Percentiles rank a stretch among this genome's conserved stretches.
These are phyloP conservation scores for Boletus subcaerulescens DNA, from an alignment of 768 basidiomycete species.

Conservation along the genomic window DNA sequence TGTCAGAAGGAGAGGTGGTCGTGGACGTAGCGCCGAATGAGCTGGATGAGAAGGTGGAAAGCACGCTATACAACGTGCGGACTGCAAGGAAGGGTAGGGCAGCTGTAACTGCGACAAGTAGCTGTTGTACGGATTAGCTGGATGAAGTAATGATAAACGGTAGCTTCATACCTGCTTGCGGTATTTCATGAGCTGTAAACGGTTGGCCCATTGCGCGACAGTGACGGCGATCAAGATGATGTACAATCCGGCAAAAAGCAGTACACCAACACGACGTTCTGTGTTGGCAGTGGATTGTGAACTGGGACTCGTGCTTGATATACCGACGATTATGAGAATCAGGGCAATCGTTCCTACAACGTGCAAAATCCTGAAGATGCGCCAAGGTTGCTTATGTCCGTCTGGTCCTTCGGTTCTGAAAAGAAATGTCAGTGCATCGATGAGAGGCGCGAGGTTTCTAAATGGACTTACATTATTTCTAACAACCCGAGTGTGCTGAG, in stretches of 20 bases:
- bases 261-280: conserved; percentile 33
- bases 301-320: conserved; percentile 16
- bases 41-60: conserved; percentile 51
- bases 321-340: conserved; percentile 33
- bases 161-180: conserved; percentile 33
- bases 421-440: not conserved
- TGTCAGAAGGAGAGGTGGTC: conserved; percentile 23
- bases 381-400: conserved; percentile 7
- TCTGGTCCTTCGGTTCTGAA: conserved; percentile 31
- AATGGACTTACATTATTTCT: conserved; percentile 31
- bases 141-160: not conserved
- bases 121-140: conserved; percentile 35
- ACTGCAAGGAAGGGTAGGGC: conserved; percentile 62
- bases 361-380: conserved; percentile 27
- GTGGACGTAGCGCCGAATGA: conserved; percentile 36
- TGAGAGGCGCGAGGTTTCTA: not conserved
- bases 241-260: conserved; percentile 36
- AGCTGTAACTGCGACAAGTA: conserved; percentile 50
- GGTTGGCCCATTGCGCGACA: conserved; percentile 53
- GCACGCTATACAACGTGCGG: conserved; percentile 45
- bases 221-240: conserved; percentile 44
- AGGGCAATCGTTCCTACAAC: conserved; percentile 29
- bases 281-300: conserved; percentile 21
- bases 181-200: conserved; percentile 32
- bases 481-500: conserved; percentile 37